Evolutionary conservation across 805 yeast genomes (phyloP).

Genomic region (Kuraishia capsulata): DNA sequence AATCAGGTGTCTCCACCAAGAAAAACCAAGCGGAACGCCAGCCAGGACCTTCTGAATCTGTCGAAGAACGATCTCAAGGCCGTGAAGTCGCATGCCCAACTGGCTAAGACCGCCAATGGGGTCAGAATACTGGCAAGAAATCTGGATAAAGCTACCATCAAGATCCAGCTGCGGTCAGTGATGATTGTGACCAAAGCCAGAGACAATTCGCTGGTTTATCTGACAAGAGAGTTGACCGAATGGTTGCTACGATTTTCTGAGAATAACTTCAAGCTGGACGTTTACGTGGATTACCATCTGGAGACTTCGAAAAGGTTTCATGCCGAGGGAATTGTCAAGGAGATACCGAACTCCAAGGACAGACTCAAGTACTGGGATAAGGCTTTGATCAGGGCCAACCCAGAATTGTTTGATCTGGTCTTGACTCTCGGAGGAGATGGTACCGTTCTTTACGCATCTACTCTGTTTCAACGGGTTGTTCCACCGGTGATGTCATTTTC

Average conservation of each 20-base stretch:
- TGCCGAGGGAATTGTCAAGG: slow-evolving; percentile 38
- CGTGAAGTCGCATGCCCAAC: slow-evolving; percentile 62
- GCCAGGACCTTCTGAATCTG: slow-evolving; percentile 6
- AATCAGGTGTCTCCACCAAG: background rate
- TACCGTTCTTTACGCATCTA: slow-evolving; percentile 82
- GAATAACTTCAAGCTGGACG: slow-evolving; percentile 20
- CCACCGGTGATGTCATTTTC: slow-evolving; percentile 91
- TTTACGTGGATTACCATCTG: slow-evolving; percentile 70
- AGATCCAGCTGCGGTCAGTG: slow-evolving; percentile 58
- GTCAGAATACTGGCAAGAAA: slow-evolving; percentile 70
- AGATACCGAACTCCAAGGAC: slow-evolving; percentile 33
- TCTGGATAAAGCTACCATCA: slow-evolving; percentile 60
- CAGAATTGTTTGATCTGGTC: slow-evolving; percentile 59
- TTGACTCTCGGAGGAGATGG: slow-evolving; percentile 97
- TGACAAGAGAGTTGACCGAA: slow-evolving; percentile 72
- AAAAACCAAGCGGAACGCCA: background rate
- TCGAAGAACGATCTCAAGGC: slow-evolving; percentile 35
- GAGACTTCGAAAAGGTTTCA: slow-evolving; percentile 56
- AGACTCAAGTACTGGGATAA: slow-evolving; percentile 64
- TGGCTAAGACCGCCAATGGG: slow-evolving; percentile 76
- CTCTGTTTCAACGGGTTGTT: slow-evolving; percentile 73
- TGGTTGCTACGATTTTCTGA: slow-evolving; percentile 43
- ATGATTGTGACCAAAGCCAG: slow-evolving; percentile 87
- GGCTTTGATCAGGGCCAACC: slow-evolving; percentile 35
- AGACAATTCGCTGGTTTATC: slow-evolving; percentile 65